Evolutionary conservation across 306 rosid genomes (phyloP).

Genomic region (Prunus mume): DNA sequence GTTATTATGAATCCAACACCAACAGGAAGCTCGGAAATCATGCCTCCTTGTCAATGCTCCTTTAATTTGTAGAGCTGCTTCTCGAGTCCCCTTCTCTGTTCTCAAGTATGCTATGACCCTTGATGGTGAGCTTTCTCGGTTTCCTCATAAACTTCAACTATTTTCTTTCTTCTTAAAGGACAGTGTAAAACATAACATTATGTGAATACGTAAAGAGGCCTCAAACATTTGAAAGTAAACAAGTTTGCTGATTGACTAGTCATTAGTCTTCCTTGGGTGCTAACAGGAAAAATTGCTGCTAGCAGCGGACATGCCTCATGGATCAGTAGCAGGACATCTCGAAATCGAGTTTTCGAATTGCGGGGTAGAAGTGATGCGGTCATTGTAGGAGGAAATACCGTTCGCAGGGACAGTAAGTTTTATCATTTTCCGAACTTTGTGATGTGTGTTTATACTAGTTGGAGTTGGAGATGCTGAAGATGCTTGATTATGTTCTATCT

Average conservation of each 20-base stretch:
- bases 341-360: constrained; percentile 68
- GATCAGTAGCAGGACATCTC: constrained; percentile 76
- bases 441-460: not conserved
- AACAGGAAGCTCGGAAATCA: constrained; percentile 74
- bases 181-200: not conserved
- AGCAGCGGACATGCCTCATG: constrained; percentile 81
- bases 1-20: constrained; percentile 21
- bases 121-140: constrained; percentile 64
- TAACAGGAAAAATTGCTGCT: constrained; percentile 86
- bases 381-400: constrained; percentile 89
- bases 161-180: not conserved
- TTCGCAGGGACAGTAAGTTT: constrained; percentile 79
- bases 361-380: constrained; percentile 94
- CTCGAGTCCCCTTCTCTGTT: constrained; percentile 78
- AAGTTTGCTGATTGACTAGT: not conserved
- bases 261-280: not conserved
- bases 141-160: not conserved
- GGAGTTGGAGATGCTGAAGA: constrained; percentile 8
- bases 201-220: not conserved
- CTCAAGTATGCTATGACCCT: constrained; percentile 97
- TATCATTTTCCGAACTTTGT: constrained; percentile 10
- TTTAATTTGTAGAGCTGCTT: constrained; percentile 82
- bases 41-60: constrained; percentile 89
- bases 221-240: not conserved
- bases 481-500: constrained; percentile 6